Base-by-base conservation (phyloP, 768 basidiomycete species). In the Paxillus rubicundulus region DNA sequence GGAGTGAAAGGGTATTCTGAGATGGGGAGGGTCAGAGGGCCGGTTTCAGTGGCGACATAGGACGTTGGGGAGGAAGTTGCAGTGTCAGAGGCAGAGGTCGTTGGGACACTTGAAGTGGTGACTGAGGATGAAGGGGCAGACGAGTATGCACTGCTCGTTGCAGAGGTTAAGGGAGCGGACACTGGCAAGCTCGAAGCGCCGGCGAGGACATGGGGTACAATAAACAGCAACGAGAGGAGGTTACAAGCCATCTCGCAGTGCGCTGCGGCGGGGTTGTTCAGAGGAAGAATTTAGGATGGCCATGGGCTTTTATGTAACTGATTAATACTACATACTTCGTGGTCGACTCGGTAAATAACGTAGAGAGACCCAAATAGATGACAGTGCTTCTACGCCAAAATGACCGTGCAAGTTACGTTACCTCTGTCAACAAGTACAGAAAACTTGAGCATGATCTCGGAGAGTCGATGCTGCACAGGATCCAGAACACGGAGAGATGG, bases 1-100 rank as follows among this genome's bases (percentile, higher is more conserved):
- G 84, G 77, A 12, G 76, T 68, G 73, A 87, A 86, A 1, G 76
- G 57, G 48, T 74, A 73, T 0, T 65, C 57, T 17, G 73, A 67
- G 44, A 77, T 72, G 13, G 78, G 76, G 30, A 76, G 45, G 21
- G 67, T 71, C 13, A 65, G 49, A 42, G 61, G 68, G 12, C 54
- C 63, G 2, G 57, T 55, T 33, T 61, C 57, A 9, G 65, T 61
- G 0, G 60, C 36, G 13, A 50, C 20, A 5, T 16, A 27, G 24
- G 56, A 53, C 7, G 52, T 37, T 16, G 42, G 14, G 2, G 46
- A 51, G 3, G 66, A 54, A 2, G 49, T 47, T 0, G 61, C 44
- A 5, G 54, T 16, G 12, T 14, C 27, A 18, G 56, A 46, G 14
- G 56, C 42, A 21, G 56, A 50, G 39, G 43, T 24, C 17, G 34